Evolutionary conservation across 768 basidiomycete genomes (phyloP).

Genomic region (Termitomyces sp.): DNA sequence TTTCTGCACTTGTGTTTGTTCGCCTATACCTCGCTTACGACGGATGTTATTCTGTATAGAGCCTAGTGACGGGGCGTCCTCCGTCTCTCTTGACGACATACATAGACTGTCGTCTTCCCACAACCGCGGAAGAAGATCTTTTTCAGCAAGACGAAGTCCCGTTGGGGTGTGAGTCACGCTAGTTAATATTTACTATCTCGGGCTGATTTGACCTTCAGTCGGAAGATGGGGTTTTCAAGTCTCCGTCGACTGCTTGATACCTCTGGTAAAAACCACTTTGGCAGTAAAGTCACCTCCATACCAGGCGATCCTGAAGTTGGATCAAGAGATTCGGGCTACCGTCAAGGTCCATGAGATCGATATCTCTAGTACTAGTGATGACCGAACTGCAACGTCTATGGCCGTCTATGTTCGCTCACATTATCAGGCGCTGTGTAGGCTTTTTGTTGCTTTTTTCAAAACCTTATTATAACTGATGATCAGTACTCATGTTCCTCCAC

Average conservation of each 20-base stretch:
- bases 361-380: conserved; percentile 16
- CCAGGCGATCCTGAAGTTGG: conserved; percentile 44
- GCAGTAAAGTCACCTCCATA: conserved; percentile 43
- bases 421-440: conserved; percentile 44
- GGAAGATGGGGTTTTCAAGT: conserved; percentile 46
- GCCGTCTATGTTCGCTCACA: conserved; percentile 37
- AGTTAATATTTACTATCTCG: not conserved
- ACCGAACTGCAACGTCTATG: conserved; percentile 39
- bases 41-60: conserved; percentile 22
- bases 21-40: not conserved
- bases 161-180: conserved; percentile 37
- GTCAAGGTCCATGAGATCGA: conserved; percentile 22
- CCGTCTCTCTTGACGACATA: conserved; percentile 39
- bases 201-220: conserved; percentile 27
- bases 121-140: conserved; percentile 40
- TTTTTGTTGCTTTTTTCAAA: not conserved
- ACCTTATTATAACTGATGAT: conserved; percentile 10
- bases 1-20: not conserved
- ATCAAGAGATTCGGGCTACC: conserved; percentile 43
- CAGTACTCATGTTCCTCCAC: conserved; percentile 55
- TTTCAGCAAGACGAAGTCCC: conserved; percentile 42
- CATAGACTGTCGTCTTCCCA: conserved; percentile 46
- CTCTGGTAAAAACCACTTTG: conserved; percentile 38
- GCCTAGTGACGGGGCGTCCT: conserved; percentile 46
- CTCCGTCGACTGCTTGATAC: conserved; percentile 37